A percentile compares a stretch with the other conserved stretches of the same genome.
phyloP scores from a whole-genome alignment of 2,329 filamentous ascomycete species.

The Dactylonectria macrodidyma region DNA sequence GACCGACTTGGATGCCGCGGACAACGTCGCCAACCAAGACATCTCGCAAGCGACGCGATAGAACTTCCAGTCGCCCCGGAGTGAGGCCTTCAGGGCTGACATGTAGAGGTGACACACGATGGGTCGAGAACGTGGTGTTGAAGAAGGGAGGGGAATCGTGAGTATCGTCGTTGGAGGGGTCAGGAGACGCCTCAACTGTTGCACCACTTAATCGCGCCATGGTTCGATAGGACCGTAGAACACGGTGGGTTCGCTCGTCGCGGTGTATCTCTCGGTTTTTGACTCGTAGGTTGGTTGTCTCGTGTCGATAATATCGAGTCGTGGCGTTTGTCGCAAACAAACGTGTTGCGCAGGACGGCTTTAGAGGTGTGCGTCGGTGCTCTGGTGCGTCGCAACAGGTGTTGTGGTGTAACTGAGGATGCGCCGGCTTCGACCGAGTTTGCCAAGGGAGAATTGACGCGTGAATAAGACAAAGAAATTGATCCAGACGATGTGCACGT shows the following conservation, averaged over 20 bases:
- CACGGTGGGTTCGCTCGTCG: neutral
- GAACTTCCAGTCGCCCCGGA: conserved; percentile 55
- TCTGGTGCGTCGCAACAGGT: conserved; percentile 1
- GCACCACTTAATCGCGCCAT: conserved; percentile 46
- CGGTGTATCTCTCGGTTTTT: neutral
- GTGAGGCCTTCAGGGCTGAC: conserved; percentile 60
- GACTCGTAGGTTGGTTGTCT: neutral
- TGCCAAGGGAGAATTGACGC: neutral
- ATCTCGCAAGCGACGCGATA: conserved; percentile 67
- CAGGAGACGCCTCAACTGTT: conserved; percentile 32
- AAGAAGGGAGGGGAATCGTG: conserved; percentile 62
- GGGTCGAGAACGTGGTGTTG: conserved; percentile 71
- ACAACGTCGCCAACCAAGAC: conserved; percentile 71
- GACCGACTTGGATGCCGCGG: conserved; percentile 70
- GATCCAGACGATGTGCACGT: neutral
- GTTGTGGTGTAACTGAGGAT: neutral
- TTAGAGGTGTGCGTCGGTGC: neutral
- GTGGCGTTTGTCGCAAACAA: neutral
- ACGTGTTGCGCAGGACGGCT: neutral
- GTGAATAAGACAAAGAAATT: neutral
- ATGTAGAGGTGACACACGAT: conserved; percentile 69
- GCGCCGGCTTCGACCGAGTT: neutral
- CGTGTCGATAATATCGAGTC: neutral
- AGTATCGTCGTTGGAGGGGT: conserved; percentile 32
- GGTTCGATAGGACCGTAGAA: neutral